phyloP scores from a whole-genome alignment of 345 rosid species.

The Populus deltoides region DNA sequence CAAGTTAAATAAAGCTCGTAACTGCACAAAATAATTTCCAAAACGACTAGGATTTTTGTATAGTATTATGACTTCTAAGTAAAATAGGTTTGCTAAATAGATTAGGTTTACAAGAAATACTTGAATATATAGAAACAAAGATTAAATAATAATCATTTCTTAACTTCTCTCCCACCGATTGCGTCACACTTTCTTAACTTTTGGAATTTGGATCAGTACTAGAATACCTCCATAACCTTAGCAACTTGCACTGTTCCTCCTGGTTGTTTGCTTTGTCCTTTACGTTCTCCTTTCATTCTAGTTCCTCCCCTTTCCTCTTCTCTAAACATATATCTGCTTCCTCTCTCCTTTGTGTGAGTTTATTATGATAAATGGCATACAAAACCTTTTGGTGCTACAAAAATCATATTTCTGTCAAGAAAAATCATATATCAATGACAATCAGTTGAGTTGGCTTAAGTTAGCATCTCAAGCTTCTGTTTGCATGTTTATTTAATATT shows the following conservation, averaged over 20 bases:
- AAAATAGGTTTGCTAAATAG: neutral
- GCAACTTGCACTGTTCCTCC: neutral
- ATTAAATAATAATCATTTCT: neutral
- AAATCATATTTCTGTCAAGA: neutral
- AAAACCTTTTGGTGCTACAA: neutral
- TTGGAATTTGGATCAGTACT: neutral
- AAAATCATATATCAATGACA: neutral
- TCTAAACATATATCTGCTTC: neutral
- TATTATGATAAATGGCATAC: neutral
- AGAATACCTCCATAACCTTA: neutral
- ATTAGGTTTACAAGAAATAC: neutral
- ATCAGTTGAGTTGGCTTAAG: neutral
- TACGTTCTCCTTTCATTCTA: neutral
- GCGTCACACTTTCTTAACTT: neutral
- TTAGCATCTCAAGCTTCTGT: neutral
- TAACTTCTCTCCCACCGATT: neutral
- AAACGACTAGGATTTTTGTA: neutral
- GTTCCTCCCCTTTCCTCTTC: neutral
- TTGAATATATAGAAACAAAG: neutral
- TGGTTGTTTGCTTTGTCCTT: neutral
- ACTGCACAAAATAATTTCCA: neutral
- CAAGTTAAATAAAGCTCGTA: neutral
- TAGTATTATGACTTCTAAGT: neutral
- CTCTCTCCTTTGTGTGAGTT: neutral
- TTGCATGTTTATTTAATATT: neutral